phyloP scores from a whole-genome alignment of 1,284 basidiomycete species.

The Crucibulum cyathiforme region DNA sequence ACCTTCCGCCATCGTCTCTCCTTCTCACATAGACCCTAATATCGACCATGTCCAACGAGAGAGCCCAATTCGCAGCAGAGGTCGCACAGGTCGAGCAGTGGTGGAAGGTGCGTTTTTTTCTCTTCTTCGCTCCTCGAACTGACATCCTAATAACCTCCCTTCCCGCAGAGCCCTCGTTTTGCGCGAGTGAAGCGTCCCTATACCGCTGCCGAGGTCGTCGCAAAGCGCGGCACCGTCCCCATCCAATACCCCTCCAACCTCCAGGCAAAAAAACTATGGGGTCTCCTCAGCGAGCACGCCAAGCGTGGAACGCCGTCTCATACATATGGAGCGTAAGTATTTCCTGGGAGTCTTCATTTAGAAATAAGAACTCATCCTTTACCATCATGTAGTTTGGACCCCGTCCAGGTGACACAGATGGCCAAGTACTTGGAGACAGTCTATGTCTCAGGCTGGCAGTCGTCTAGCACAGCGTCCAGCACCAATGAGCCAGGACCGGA shows the following conservation, averaged over 20 bases:
- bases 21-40: background rate
- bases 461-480: constrained; percentile 89
- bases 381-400: constrained; percentile 75
- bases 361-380: constrained; percentile 1
- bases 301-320: constrained; percentile 81
- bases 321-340: constrained; percentile 95
- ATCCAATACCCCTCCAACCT: constrained; percentile 88
- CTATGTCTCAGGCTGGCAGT: constrained; percentile 98
- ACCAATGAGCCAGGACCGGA: constrained; percentile 97
- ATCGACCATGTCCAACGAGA: constrained; percentile 62
- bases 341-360: background rate
- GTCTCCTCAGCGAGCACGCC: constrained; percentile 70
- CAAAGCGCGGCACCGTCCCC: constrained; percentile 89
- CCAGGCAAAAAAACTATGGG: constrained; percentile 89
- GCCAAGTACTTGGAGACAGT: constrained; percentile 98
- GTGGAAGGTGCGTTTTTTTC: constrained; percentile 77
- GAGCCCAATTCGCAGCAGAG: constrained; percentile 77
- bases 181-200: constrained; percentile 87
- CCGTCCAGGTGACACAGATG: constrained; percentile 98
- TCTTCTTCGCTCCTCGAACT: background rate
- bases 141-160: too few species aligned
- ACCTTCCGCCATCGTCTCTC: constrained; percentile 14
- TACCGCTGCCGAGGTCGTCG: constrained; percentile 91
- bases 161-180: constrained; percentile 81
- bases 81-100: constrained; percentile 87